Evolutionary conservation across 441 rosid genomes (phyloP).

Genomic region (Pelargonium myrrhifolium): DNA sequence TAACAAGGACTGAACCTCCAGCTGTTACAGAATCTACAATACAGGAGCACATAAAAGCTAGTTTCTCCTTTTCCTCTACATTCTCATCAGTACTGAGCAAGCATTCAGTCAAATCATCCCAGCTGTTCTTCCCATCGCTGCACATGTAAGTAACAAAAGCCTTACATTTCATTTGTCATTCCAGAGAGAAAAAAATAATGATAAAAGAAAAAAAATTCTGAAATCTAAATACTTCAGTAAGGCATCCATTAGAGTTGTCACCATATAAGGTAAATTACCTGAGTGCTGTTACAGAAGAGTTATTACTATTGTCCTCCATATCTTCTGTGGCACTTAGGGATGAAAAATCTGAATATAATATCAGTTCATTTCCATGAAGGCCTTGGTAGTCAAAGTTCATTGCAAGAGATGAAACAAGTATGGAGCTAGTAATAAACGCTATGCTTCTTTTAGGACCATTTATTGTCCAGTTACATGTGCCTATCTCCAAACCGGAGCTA

Average conservation of each 20-base stretch:
- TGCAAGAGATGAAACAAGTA: slow-evolving; percentile 49
- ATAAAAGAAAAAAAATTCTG: neutral
- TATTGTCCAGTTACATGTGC: slow-evolving; percentile 74
- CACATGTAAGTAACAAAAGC: slow-evolving; percentile 9
- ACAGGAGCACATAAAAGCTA: slow-evolving; percentile 63
- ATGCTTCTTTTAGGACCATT: slow-evolving; percentile 45
- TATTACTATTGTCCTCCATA: slow-evolving; percentile 21
- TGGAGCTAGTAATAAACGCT: slow-evolving; percentile 50
- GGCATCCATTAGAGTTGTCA: neutral
- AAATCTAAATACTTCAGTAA: neutral
- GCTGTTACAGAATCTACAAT: slow-evolving; percentile 50
- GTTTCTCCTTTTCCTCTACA: slow-evolving; percentile 56
- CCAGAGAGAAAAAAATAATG: slow-evolving; percentile 13
- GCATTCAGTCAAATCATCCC: slow-evolving; percentile 32
- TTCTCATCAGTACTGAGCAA: slow-evolving; percentile 37
- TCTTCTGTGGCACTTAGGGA: slow-evolving; percentile 30
- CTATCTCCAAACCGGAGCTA: slow-evolving; percentile 84
- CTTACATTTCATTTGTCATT: slow-evolving; percentile 9
- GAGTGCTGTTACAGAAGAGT: slow-evolving; percentile 25
- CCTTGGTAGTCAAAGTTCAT: slow-evolving; percentile 47
- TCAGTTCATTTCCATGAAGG: slow-evolving; percentile 44
- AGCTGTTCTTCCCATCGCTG: slow-evolving; percentile 27
- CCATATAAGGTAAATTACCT: slow-evolving; percentile 31
- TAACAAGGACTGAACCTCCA: slow-evolving; percentile 73
- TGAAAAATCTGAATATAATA: slow-evolving; percentile 57